Evolutionary conservation across 2,329 filamentous ascomycete genomes (phyloP).

Genomic region (Neopestalotiopsis clavispora): DNA sequence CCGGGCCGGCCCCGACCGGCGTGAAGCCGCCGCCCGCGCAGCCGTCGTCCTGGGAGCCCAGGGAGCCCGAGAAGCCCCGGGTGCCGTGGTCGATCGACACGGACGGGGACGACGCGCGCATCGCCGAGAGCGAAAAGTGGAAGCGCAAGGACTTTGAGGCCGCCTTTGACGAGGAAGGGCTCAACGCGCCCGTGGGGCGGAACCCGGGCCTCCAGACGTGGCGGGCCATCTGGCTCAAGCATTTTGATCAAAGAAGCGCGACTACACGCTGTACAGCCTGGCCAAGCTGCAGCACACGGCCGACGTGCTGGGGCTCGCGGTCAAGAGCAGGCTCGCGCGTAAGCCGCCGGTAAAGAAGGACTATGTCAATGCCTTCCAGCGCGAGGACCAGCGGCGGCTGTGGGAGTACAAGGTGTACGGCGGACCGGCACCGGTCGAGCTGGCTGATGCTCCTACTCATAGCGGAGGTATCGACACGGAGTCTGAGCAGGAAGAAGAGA

Average conservation of each 20-base stretch:
- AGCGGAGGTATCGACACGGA: background rate
- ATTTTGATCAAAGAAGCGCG: background rate
- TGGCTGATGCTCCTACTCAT: background rate
- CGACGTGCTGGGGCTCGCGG: background rate
- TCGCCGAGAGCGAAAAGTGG: background rate
- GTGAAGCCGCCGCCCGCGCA: no score
- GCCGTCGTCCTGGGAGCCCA: background rate
- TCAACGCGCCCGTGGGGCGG: background rate
- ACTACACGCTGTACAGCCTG: background rate
- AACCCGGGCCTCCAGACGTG: background rate
- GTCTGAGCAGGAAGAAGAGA: background rate
- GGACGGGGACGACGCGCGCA: background rate
- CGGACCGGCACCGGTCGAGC: background rate
- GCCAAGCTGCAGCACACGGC: background rate
- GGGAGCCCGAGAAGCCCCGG: background rate
- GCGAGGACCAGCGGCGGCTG: background rate
- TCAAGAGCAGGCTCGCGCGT: background rate
- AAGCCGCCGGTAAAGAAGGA: background rate
- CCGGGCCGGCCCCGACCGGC: no score
- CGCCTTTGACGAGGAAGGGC: background rate
- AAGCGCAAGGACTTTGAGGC: background rate
- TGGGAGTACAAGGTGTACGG: background rate
- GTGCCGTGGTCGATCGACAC: background rate
- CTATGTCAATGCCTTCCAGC: background rate
- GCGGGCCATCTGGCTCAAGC: background rate